Percentiles rank a stretch among this genome's conserved stretches.
These are phyloP conservation scores for Suhomyces terraborum DNA, from an alignment of 1,139 yeast genomes.

Conservation along the genomic window DNA sequence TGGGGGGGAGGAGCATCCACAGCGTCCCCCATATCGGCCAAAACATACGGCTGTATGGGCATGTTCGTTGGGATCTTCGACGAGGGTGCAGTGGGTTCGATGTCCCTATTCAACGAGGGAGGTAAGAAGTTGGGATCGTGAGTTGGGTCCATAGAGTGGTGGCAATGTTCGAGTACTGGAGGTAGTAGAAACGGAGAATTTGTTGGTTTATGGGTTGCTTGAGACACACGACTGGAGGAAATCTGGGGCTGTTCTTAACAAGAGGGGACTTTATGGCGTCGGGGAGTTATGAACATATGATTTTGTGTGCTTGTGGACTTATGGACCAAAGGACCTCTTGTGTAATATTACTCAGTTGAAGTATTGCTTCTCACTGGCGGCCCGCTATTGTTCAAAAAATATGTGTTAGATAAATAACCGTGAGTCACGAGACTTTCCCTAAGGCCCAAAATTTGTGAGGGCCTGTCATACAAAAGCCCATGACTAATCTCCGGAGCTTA, in stretches of 20 bases:
- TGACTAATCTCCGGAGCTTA: slow-evolving; percentile 3
- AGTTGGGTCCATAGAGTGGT: slow-evolving; percentile 66
- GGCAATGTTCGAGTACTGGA: neutral
- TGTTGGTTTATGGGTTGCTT: neutral
- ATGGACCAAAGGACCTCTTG: too few relatives aligned
- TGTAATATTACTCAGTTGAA: too few relatives aligned
- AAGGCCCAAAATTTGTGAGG: slow-evolving; percentile 1
- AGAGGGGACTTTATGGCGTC: neutral
- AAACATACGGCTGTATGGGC: slow-evolving; percentile 73
- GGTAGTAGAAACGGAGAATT: neutral
- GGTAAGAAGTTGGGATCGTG: slow-evolving; percentile 78
- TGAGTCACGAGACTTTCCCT: slow-evolving; percentile 7
- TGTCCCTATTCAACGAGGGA: slow-evolving; percentile 59
- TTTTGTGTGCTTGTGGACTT: too few relatives aligned
- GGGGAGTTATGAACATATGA: neutral
- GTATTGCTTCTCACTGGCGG: neutral
- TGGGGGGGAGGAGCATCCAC: slow-evolving; percentile 76
- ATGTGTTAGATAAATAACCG: neutral
- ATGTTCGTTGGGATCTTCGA: slow-evolving; percentile 72
- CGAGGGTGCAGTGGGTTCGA: slow-evolving; percentile 71
- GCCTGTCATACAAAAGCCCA: neutral
- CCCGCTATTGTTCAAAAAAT: neutral
- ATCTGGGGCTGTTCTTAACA: neutral
- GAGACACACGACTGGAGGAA: neutral
- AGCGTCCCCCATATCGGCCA: slow-evolving; percentile 72